phyloP scores from a whole-genome alignment of 2,329 filamentous ascomycete species.

The Didymella segeticola region DNA sequence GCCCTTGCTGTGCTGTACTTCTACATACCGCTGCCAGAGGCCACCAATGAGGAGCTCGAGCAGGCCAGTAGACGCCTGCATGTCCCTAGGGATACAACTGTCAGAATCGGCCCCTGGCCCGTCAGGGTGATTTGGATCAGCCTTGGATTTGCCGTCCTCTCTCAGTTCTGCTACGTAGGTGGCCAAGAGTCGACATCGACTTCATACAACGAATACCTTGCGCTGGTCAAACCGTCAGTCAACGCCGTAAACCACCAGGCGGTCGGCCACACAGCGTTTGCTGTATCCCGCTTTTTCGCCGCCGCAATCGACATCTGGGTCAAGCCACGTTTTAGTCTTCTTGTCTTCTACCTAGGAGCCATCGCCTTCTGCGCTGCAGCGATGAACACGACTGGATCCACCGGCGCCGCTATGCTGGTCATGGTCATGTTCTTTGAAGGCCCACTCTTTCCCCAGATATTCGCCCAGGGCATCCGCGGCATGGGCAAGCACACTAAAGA shows the following conservation, averaged over 20 bases:
- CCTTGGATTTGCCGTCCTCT: slow-evolving; percentile 60
- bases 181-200: slow-evolving; percentile 64
- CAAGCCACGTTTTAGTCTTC: slow-evolving; percentile 64
- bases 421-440: slow-evolving; percentile 67
- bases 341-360: slow-evolving; percentile 60
- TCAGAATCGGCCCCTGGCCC: slow-evolving; percentile 47
- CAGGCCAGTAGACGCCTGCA: slow-evolving; percentile 57
- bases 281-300: slow-evolving; percentile 63
- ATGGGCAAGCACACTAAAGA: slow-evolving; percentile 65
- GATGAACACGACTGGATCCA: slow-evolving; percentile 53
- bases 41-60: slow-evolving; percentile 66
- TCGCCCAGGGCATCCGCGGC: slow-evolving; percentile 64
- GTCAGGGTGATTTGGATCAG: slow-evolving; percentile 64
- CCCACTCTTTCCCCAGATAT: slow-evolving; percentile 66
- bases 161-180: slow-evolving; percentile 67
- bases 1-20: slow-evolving; percentile 65
- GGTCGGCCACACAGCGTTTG: slow-evolving; percentile 65
- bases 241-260: slow-evolving; percentile 55
- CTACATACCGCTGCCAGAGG: slow-evolving; percentile 68
- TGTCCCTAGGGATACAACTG: slow-evolving; percentile 49
- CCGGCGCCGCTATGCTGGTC: slow-evolving; percentile 57
- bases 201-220: slow-evolving; percentile 55
- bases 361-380: slow-evolving; percentile 60
- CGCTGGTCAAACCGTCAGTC: slow-evolving; percentile 46
- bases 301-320: slow-evolving; percentile 61